Evolutionary conservation across 1,284 basidiomycete genomes (phyloP), one percentile per base, ranked within the genome.

Genomic region (Tremellales sp.): DNA sequence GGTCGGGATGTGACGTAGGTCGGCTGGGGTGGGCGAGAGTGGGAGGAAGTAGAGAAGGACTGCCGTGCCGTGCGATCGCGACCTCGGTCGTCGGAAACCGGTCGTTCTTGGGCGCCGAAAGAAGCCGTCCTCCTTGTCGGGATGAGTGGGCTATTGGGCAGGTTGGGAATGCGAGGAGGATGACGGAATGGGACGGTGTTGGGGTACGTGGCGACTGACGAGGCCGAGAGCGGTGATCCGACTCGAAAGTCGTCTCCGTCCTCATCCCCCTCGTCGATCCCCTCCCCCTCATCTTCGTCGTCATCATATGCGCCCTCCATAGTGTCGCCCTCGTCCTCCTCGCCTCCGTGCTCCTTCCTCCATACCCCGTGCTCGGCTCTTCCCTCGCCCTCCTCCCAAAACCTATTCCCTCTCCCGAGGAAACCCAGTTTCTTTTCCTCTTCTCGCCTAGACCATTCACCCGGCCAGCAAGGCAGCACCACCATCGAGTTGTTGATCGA

Each of bases 401-500:
- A 19, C 38, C 56, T 31, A 16, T 42, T 43, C 8, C 52, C 47
- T 21, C 53, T 42, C 5, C 54, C 54, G 4, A 61, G 29, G 45
- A 50, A 62, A 6, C 59, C 58, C 21, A 54, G 6, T 29, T 45
- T 42, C 18, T 43, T 37, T 29, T 50, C 39, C 28, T 44, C 36
- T 18, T 56, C 53, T 13, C 45, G 44, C 25, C 50, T 35, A 1
- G 47, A 36, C 66, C 66, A 69, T 25, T 61, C 60, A 1, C 29
- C 31, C 1, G 66, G 61, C 52, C 58, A 71, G 25, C 58, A 45
- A 7, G 71, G 71, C 2, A 71, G 57, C 35, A 73, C 54, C 19
- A 66, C 51, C 35, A 73, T 63, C n/a, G 67, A 65, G 40, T 73
- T 73, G 54, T 73, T 73, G 62, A 73, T 73, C 3, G 60, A 60